Evolutionary conservation across 495 filamentous ascomycete genomes (phyloP), one percentile per base, ranked within the genome.

Genomic region (Cudoniella acicularis): DNA sequence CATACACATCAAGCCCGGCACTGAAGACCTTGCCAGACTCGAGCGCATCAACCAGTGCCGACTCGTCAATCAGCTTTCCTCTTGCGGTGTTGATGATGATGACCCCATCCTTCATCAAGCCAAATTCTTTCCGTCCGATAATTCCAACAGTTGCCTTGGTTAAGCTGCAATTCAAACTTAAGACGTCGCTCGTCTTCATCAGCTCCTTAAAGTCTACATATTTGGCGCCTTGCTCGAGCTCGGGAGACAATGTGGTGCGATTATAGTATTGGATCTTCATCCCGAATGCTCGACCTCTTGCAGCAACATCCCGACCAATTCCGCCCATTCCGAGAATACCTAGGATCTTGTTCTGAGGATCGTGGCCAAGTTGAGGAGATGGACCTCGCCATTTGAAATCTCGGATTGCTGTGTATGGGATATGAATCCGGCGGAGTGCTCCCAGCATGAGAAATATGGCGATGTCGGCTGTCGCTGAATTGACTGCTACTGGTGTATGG

Each of bases 291-390:
- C 74, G 72, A 0, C 79, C 83, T 69, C 42, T 59, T 53, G 46
- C 52, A 4, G 65, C 65, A 2, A 67, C 65, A 27, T 83, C 79
- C 2, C 82, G 75, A 0, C 91, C 91, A 52, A 96, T 96, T 0
- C 91, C 90, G 9, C 91, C 91, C 88, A 96, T 92, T 8, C 91
- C 91, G 40, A 96, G 67, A 56, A 96, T 89, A 1, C 90, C 91
- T 0, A 95, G 78, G 0, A 79, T 74, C 68, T 92, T 92, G 13
- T 80, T 82, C 57, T 84, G 74, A 8, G 90, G 90, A 21, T 81
- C 78, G 21, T 75, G 69, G 10, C 78, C 78, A 11, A 77, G 65
- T 17, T 64, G 64, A 27, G 71, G 63, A 16, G 64, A 56, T 6
- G 64, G 27, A 10, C 71, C 76, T 22, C 79, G 72, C 81, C 81